Evolutionary conservation across 306 rosid genomes (phyloP).

Genomic region (Trifolium fragiferum): DNA sequence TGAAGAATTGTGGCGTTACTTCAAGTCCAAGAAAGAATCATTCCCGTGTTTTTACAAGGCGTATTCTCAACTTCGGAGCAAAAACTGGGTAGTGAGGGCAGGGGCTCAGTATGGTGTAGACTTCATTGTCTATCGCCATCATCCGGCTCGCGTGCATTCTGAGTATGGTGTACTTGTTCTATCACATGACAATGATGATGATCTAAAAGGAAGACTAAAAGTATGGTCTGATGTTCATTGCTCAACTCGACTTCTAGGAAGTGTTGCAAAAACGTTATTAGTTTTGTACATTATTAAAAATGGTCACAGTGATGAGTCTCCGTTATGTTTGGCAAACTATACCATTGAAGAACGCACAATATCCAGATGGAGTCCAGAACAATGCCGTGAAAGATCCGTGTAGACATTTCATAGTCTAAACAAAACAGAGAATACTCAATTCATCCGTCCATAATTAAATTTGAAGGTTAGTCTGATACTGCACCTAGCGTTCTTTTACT

Average conservation of each 20-base stretch:
- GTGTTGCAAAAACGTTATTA: slow-evolving; percentile 70
- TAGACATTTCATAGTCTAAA: slow-evolving; percentile 3
- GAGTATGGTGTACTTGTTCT: slow-evolving; percentile 75
- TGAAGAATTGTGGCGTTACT: slow-evolving; percentile 61
- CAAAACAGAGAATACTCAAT: background rate
- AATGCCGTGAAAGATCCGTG: slow-evolving; percentile 54
- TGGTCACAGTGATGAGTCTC: slow-evolving; percentile 47
- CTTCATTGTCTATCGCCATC: slow-evolving; percentile 75
- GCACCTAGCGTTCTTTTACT: background rate
- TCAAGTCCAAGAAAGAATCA: slow-evolving; percentile 54
- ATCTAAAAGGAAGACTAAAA: slow-evolving; percentile 56
- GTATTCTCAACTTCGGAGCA: slow-evolving; percentile 66
- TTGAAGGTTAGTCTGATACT: slow-evolving; percentile 1
- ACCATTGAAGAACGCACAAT: slow-evolving; percentile 54
- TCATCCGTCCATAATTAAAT: background rate
- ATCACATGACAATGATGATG: slow-evolving; percentile 45
- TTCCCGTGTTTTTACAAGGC: slow-evolving; percentile 70
- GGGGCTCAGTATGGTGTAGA: slow-evolving; percentile 77
- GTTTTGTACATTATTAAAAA: slow-evolving; percentile 53
- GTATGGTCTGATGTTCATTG: slow-evolving; percentile 81
- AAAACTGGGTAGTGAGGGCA: slow-evolving; percentile 78
- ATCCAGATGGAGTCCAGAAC: slow-evolving; percentile 68
- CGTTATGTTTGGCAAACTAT: slow-evolving; percentile 49
- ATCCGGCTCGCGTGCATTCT: slow-evolving; percentile 74
- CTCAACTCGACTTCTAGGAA: slow-evolving; percentile 64